phyloP scores from a whole-genome alignment of 2,329 filamentous ascomycete genomes.

The Bipolaris cookei region DNA sequence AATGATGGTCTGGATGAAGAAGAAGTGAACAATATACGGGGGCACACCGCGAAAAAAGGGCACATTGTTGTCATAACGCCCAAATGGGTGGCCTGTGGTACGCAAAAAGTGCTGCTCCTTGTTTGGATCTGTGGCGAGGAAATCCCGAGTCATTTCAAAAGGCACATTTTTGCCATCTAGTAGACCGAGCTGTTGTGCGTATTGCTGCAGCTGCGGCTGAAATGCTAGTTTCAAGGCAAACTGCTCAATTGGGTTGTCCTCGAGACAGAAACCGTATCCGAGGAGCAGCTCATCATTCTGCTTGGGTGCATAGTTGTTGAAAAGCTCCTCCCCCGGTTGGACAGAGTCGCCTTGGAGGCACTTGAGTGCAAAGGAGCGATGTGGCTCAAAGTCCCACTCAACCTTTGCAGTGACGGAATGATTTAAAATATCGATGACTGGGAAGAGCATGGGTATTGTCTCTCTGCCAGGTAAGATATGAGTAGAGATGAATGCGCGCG shows the following conservation, averaged over 20 bases:
- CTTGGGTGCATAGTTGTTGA: conserved; percentile 62
- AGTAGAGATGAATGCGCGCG: conserved; percentile 58
- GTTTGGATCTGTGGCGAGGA: conserved; percentile 28
- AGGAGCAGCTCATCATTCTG: conserved; percentile 60
- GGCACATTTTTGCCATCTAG: conserved; percentile 29
- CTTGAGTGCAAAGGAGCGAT: conserved; percentile 48
- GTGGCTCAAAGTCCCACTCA: conserved; percentile 52
- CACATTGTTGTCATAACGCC: conserved; percentile 40
- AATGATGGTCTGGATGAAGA: conserved; percentile 37
- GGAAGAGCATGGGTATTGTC: conserved; percentile 54
- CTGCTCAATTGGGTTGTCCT: conserved; percentile 56
- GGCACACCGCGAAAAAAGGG: conserved; percentile 45
- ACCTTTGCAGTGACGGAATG: conserved; percentile 56
- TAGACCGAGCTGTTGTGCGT: conserved; percentile 25
- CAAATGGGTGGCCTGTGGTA: conserved; percentile 38
- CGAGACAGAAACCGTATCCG: conserved; percentile 60
- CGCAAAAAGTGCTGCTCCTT: conserved; percentile 46
- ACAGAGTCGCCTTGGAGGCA: conserved; percentile 46
- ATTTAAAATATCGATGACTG: conserved; percentile 58
- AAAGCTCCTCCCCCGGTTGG: conserved; percentile 52
- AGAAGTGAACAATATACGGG: conserved; percentile 42
- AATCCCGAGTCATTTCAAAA: conserved; percentile 35
- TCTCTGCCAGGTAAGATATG: conserved; percentile 38
- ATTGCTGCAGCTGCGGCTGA: conserved; percentile 41
- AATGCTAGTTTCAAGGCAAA: conserved; percentile 53